Base-by-base conservation (phyloP, 1,284 basidiomycete genomes). In the Athelia psychrophila region DNA sequence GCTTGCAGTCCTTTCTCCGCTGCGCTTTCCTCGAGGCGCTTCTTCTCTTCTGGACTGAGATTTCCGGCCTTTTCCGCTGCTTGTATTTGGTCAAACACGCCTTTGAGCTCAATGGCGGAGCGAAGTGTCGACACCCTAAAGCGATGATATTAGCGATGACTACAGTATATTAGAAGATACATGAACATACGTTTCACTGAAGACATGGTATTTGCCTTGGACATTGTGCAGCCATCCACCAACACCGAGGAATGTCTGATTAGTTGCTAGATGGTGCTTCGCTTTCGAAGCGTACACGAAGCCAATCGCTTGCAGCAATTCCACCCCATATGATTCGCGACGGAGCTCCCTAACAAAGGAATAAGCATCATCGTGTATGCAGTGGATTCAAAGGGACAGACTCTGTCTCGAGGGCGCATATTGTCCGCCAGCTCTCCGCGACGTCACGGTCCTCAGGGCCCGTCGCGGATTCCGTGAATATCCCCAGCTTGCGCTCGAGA, bases 1-100 rank as follows among this genome's bases (percentile, higher is more conserved):
- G 93, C 93, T 59, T 94, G 88, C 8, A 96, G 66, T n/a, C 90
- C 93, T 70, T 98, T 98, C 73, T 97, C 93, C 0, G 97, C 95
- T 1, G 96, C 96, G 64, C 94, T 90, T 63, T 99, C 96, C 66
- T 99, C 97, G 2, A 99, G 75, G 59, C 91, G 86, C 63, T 84
- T 84, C 73, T 90, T 89, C 66, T 95, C 90, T 54, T 97, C 96
- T 0, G 91, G 84, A 3, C 79, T 80, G 50, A 98, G 76, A 56
- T 81, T 88, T 1, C 96, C 97, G 1, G 88, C 84, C 64, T 92
- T 88, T 67, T 96, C 95, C 0, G 94, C 94, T 0, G 86, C 87
- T 69, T 96, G 92, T 25, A 99, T 88, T 66, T 95, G 93, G 62
- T 99, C 95, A 58, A 99, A 99, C 1, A 98, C 93, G 30, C 80